phyloP scores from a whole-genome alignment of 1,284 basidiomycete species.

The Austropuccinia psidii region DNA sequence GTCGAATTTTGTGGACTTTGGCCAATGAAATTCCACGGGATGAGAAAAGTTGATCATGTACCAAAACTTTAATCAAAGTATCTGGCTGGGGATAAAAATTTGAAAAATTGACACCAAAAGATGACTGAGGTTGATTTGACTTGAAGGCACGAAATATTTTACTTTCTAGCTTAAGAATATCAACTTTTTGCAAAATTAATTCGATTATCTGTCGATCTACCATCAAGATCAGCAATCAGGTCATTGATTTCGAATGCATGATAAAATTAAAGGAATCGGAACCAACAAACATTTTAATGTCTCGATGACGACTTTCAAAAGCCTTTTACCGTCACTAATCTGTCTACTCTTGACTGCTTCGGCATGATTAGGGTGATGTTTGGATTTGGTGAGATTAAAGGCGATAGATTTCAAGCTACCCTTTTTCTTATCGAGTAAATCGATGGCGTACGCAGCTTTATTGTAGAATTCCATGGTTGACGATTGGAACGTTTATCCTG shows the following conservation, averaged over 20 bases:
- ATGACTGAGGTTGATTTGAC: slow-evolving; percentile 46
- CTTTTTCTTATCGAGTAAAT: slow-evolving; percentile 72
- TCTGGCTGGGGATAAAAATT: slow-evolving; percentile 40
- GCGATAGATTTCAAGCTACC: slow-evolving; percentile 75
- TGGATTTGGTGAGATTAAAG: slow-evolving; percentile 62
- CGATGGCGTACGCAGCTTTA: slow-evolving; percentile 69
- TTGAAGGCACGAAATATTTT: slow-evolving; percentile 56
- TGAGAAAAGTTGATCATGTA: slow-evolving; percentile 75
- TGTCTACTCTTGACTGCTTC: background rate
- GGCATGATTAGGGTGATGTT: background rate
- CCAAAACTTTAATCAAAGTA: slow-evolving; percentile 69
- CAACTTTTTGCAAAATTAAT: slow-evolving; percentile 59
- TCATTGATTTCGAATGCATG: too few relatives aligned
- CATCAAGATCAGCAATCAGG: slow-evolving; percentile 11
- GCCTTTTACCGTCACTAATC: slow-evolving; percentile 40
- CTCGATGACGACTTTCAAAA: slow-evolving; percentile 62
- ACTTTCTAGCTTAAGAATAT: slow-evolving; percentile 64
- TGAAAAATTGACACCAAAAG: background rate
- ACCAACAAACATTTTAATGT: slow-evolving; percentile 73
- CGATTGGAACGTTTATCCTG: too few relatives aligned
- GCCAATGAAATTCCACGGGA: slow-evolving; percentile 52
- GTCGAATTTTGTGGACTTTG: slow-evolving; percentile 44
- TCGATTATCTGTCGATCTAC: slow-evolving; percentile 63
- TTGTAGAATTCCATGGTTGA: slow-evolving; percentile 98
- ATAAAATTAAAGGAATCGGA: slow-evolving; percentile 20